phyloP scores from a whole-genome alignment of 441 rosid species.

The Viola pubescens region DNA sequence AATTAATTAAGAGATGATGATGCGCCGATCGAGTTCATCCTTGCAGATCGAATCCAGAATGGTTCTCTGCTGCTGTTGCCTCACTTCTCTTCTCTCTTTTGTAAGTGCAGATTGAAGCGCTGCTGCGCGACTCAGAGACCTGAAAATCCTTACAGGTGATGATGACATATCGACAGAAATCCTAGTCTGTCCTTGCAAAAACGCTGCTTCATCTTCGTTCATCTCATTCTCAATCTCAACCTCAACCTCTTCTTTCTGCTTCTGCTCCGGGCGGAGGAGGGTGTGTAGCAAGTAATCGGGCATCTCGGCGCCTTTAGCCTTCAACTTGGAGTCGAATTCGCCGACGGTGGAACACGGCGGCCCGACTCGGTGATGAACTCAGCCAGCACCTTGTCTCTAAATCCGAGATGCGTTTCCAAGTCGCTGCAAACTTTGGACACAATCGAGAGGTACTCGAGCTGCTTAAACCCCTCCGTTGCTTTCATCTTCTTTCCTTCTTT shows the following conservation, averaged over 20 bases:
- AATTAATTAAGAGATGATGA: no score
- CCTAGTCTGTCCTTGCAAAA: slow-evolving; percentile 78
- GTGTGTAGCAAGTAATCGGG: slow-evolving; percentile 71
- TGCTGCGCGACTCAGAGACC: slow-evolving; percentile 83
- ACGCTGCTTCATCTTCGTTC: slow-evolving; percentile 82
- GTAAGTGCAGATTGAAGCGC: slow-evolving; percentile 87
- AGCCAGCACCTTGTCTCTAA: slow-evolving; percentile 57
- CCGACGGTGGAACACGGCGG: slow-evolving; percentile 43
- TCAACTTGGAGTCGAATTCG: slow-evolving; percentile 49
- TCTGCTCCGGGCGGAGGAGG: slow-evolving; percentile 41
- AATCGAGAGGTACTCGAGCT: slow-evolving; percentile 60
- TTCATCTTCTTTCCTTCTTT: no score
- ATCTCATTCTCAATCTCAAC: slow-evolving; percentile 89
- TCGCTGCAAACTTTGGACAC: slow-evolving; percentile 79
- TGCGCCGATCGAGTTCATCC: no score
- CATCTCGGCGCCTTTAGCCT: slow-evolving; percentile 58
- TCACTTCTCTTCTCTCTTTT: slow-evolving; percentile 71
- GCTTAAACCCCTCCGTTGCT: slow-evolving; percentile 33
- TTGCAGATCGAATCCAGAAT: slow-evolving; percentile 51
- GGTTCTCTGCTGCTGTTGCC: slow-evolving; percentile 79
- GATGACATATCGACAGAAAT: slow-evolving; percentile 54
- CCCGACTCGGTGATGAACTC: slow-evolving; percentile 67
- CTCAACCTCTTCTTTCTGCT: slow-evolving; percentile 31
- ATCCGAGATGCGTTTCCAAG: slow-evolving; percentile 63
- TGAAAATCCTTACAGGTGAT: slow-evolving; percentile 85